phyloP scores from a whole-genome alignment of 345 rosid species.

The Camelina neglecta region DNA sequence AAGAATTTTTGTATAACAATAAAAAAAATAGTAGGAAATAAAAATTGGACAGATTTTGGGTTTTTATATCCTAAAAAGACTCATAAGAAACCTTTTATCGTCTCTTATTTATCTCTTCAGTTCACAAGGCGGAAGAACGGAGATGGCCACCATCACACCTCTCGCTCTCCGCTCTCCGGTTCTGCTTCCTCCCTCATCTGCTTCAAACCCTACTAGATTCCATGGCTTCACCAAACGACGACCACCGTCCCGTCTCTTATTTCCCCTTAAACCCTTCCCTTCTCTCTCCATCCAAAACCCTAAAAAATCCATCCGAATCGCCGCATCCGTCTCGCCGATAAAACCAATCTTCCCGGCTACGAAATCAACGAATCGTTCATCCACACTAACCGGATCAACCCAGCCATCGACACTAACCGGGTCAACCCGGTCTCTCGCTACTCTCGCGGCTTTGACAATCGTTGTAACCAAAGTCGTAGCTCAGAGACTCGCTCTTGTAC shows the following conservation, averaged over 20 bases:
- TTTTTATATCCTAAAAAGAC: background rate
- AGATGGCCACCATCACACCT: slow-evolving; percentile 24
- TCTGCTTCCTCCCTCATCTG: background rate
- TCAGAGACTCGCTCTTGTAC: slow-evolving; percentile 1
- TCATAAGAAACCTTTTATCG: slow-evolving; percentile 4
- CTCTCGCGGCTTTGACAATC: slow-evolving; percentile 30
- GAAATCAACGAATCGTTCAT: background rate
- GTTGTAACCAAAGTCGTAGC: slow-evolving; percentile 11
- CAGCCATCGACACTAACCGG: slow-evolving; percentile 24
- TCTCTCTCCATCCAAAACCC: slow-evolving; percentile 21
- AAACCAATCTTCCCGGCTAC: background rate
- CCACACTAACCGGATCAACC: slow-evolving; percentile 20
- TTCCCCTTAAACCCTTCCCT: background rate
- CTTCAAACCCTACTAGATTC: slow-evolving; percentile 9
- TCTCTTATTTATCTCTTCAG: slow-evolving; percentile 10
- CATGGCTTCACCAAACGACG: slow-evolving; percentile 9
- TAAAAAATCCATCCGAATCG: slow-evolving; percentile 15
- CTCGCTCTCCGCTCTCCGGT: slow-evolving; percentile 26
- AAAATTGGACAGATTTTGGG: background rate
- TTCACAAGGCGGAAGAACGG: slow-evolving; percentile 27
- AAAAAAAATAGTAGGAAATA: background rate
- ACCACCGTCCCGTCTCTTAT: slow-evolving; percentile 7
- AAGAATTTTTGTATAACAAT: background rate
- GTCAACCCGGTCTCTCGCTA: slow-evolving; percentile 34
- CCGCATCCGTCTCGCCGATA: slow-evolving; percentile 12